Percentiles rank a stretch among this genome's conserved stretches.
phyloP scores from a whole-genome alignment of 176 grass and related monocot species.

The Lolium perenne region DNA sequence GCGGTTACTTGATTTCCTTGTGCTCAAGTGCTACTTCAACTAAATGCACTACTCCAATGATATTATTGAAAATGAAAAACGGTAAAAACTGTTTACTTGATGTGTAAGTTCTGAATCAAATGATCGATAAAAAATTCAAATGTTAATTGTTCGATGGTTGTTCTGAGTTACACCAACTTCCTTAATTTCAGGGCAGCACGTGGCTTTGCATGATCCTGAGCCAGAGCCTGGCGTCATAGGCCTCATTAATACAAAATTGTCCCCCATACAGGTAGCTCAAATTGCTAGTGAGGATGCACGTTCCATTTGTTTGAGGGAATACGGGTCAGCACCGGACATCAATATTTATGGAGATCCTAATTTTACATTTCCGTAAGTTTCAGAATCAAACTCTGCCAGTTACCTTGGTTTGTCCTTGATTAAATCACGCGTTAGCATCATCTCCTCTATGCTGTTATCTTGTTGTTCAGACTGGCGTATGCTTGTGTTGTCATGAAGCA shows the following conservation, averaged over 20 bases:
- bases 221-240: constrained; percentile 79
- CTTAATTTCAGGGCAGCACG: constrained; percentile 85
- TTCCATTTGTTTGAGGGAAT: constrained; percentile 79
- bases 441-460: not conserved
- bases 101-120: constrained; percentile 19
- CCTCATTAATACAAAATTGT: constrained; percentile 86
- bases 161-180: constrained; percentile 19
- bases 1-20: constrained; percentile 15
- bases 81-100: not conserved
- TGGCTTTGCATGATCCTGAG: constrained; percentile 86
- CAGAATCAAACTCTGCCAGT: not conserved
- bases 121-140: not conserved
- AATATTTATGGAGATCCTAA: constrained; percentile 83
- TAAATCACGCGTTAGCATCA: not conserved
- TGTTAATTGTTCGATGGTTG: constrained; percentile 7
- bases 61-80: not conserved
- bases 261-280: constrained; percentile 75
- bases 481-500: not conserved
- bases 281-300: constrained; percentile 90
- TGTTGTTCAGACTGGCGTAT: not conserved
- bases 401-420: not conserved
- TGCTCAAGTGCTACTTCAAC: constrained; percentile 1
- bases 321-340: constrained; percentile 91
- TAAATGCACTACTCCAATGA: not conserved
- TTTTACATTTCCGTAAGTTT: constrained; percentile 92